Base-by-base conservation (phyloP, 164 flowering plant species). In the Dillenia turbinata region DNA sequence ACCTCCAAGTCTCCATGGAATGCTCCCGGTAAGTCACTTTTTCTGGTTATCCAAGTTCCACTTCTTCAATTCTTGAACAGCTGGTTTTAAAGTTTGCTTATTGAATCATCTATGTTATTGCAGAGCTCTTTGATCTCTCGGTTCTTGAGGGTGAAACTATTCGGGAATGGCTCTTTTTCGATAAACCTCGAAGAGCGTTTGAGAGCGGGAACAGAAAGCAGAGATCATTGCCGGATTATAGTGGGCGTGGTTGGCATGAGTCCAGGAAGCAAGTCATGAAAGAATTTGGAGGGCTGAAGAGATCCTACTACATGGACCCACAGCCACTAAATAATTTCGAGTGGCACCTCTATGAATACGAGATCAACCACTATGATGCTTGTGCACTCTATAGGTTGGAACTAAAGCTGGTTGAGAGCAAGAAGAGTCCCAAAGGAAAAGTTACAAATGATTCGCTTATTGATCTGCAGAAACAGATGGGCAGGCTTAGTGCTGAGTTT, bases 211-310 rank as follows among this genome's bases (percentile, higher is more conserved):
- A 90, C 70, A 80, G 98, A 68, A 95, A 92, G 84, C 98, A 92
- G 73, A 79, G 99, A 70, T 90, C 98, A 44, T 68, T 95, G 75
- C 99, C 99, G 33, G 99, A 95, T 83, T 92, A 95, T 71, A 76
- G 74, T 67, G 99, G 98, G 0, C 96, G 98, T 47, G 99, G 99
- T 65, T 95, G 99, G 99, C 99, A 95, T 67, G 99, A 92, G 68
- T 92, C 99, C 43, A 81, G 99, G 77, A 95, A 95, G 81, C 98
- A 95, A 79, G 87, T 85, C 71, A 81, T 92, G 87, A 87, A 81
- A 65, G 98, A 92, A 68, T 81, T 65, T 79, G 95, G 88, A 47
- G 97, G 99, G 12, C 74, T 84, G 70, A 92, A 92, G 83, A 82
- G 98, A 77, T 92, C 98, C 49, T 92, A 95, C 65, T 95, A 95